phyloP scores from a whole-genome alignment of 108 stramenopile genomes.

The Cylindrotheca closterium region DNA sequence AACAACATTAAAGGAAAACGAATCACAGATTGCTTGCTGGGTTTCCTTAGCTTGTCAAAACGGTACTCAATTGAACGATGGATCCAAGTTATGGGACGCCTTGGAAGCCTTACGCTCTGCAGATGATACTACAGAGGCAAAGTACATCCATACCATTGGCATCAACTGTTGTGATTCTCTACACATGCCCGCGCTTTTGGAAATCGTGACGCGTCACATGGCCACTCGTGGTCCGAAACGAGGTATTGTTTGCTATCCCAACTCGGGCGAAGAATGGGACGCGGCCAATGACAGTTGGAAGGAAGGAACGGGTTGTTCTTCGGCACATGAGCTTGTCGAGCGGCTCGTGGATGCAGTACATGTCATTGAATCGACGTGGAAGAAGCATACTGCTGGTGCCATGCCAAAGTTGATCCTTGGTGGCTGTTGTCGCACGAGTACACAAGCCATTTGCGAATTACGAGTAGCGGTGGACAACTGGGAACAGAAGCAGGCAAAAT shows the following conservation, averaged over 20 bases:
- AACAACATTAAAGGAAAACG: too few relatives aligned
- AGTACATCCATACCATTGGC: conserved; percentile 39
- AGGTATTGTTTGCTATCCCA: conserved; percentile 55
- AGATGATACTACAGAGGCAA: conserved; percentile 34
- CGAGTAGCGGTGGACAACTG: conserved; percentile 31
- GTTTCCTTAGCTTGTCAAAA: conserved; percentile 55
- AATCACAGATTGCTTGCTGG: conserved; percentile 34
- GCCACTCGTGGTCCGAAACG: conserved; percentile 21
- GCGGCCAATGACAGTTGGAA: conserved; percentile 41
- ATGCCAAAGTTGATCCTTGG: conserved; percentile 40
- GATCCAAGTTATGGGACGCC: conserved; percentile 37
- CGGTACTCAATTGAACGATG: conserved; percentile 52
- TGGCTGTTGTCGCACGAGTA: conserved; percentile 63
- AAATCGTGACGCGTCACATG: conserved; percentile 26
- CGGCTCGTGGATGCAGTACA: conserved; percentile 24
- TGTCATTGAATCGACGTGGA: conserved; percentile 25
- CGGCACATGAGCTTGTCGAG: conserved; percentile 32
- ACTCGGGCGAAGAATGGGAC: conserved; percentile 68
- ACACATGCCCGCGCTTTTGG: conserved; percentile 31
- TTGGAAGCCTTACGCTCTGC: conserved; percentile 24
- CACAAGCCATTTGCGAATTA: conserved; percentile 40
- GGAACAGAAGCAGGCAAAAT: too few relatives aligned
- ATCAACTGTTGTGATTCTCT: conserved; percentile 51
- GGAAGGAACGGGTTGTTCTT: conserved; percentile 41
- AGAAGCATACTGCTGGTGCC: conserved; percentile 3